Evolutionary conservation across 2,329 filamentous ascomycete genomes (phyloP).

Genomic region (Exophiala mesophila): DNA sequence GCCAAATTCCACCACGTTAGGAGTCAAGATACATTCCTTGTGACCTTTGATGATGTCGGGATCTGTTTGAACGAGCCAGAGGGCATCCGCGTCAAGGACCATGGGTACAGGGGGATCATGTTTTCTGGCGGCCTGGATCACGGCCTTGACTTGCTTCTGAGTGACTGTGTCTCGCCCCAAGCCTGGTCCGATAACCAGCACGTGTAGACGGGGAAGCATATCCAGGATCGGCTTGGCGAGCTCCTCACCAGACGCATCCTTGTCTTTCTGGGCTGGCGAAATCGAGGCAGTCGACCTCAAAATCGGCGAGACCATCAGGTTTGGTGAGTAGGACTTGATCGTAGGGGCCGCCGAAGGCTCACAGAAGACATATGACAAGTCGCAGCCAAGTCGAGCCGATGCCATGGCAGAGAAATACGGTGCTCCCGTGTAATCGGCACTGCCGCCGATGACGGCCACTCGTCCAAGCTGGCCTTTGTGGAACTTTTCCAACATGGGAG

Average conservation of each 20-base stretch:
- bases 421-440: conserved; percentile 92
- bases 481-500: conserved; percentile 90
- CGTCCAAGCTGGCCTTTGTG: conserved; percentile 95
- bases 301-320: conserved; percentile 96
- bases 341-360: conserved; percentile 79
- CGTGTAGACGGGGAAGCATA: conserved; percentile 82
- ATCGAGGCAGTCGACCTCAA: conserved; percentile 70
- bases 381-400: conserved; percentile 71
- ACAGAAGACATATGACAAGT: conserved; percentile 66
- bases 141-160: conserved; percentile 74
- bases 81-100: conserved; percentile 86
- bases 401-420: conserved; percentile 99
- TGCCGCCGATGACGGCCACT: conserved; percentile 89
- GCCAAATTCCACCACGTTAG: conserved; percentile 90
- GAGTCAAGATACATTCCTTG: conserved; percentile 78
- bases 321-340: conserved; percentile 96
- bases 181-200: conserved; percentile 87
- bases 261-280: conserved; percentile 46
- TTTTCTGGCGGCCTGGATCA: conserved; percentile 73
- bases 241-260: conserved; percentile 52
- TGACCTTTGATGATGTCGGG: conserved; percentile 78
- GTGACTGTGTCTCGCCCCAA: conserved; percentile 85
- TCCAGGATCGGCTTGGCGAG: conserved; percentile 66
- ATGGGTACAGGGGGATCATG: conserved; percentile 61
- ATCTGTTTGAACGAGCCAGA: conserved; percentile 69